Conservation (phyloP, 2,329 filamentous ascomycete genomes). For the Setomelanomma holmii region DNA sequence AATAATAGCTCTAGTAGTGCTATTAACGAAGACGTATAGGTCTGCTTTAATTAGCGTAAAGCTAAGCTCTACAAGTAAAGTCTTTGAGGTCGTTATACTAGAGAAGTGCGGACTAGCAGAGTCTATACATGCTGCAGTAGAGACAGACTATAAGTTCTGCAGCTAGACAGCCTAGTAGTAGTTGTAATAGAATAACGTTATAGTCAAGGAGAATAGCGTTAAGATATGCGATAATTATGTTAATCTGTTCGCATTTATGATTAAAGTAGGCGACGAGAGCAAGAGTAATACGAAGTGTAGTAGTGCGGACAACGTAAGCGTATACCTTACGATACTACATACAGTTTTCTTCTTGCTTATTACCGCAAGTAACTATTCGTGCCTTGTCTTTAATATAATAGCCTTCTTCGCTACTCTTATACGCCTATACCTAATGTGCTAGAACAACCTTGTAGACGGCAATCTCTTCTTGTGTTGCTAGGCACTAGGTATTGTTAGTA, state of each 20-base stretch:
- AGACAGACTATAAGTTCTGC: not conserved
- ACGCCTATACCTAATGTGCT: slow-evolving; percentile 1
- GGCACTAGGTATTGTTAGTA: not conserved
- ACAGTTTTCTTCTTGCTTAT: not conserved
- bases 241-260: not conserved
- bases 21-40: not conserved
- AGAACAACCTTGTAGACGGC: not conserved
- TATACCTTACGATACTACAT: not conserved
- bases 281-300: not conserved
- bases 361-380: not conserved
- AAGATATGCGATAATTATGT: not conserved
- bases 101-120: not conserved
- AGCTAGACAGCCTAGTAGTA: not conserved
- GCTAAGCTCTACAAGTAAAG: not conserved
- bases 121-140: not conserved
- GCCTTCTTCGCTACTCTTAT: not conserved
- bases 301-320: not conserved
- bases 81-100: slow-evolving; percentile 1
- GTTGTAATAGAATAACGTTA: not conserved
- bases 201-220: not conserved
- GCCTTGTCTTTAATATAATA: not conserved
- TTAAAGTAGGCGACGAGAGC: slow-evolving; percentile 1
- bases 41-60: not conserved
- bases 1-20: not conserved
- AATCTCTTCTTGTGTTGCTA: not conserved